phyloP scores from a whole-genome alignment of 805 yeast species.

The Ogataea pilisensis region DNA sequence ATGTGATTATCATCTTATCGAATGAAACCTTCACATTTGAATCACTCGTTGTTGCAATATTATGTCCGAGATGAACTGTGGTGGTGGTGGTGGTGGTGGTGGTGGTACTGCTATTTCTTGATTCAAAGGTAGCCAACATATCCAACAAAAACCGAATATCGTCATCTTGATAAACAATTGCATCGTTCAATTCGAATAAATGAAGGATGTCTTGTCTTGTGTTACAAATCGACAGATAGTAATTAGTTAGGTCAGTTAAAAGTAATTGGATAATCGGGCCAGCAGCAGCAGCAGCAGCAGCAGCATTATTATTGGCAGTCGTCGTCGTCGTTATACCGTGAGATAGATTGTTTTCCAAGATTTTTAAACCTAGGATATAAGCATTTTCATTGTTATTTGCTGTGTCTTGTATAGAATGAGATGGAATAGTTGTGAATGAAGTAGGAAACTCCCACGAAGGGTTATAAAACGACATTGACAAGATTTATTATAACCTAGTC shows the following conservation, averaged over 20 bases:
- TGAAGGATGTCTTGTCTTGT: neutral
- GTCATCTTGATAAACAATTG: neutral
- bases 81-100: too few species aligned
- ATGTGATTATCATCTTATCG: neutral
- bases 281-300: neutral
- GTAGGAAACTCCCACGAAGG: neutral
- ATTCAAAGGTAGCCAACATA: neutral
- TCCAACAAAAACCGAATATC: neutral
- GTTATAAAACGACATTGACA: neutral
- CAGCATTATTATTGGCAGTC: neutral
- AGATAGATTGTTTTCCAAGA: too few species aligned
- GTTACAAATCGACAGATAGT: neutral
- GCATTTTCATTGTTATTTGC: too few species aligned
- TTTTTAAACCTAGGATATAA: too few species aligned
- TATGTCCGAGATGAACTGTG: too few species aligned
- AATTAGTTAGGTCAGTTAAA: slow-evolving; percentile 1
- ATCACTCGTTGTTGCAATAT: too few species aligned
- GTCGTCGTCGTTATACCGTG: neutral
- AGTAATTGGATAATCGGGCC: neutral
- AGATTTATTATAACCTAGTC: too few species aligned
- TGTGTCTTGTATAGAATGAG: too few species aligned
- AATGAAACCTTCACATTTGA: neutral
- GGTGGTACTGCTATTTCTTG: too few species aligned
- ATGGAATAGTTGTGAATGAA: neutral
- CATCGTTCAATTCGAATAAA: slow-evolving; percentile 1